Percentiles rank a stretch among this genome's conserved stretches.
phyloP scores from a whole-genome alignment of 139 green algal species.

The Tetraselmis striata region DNA sequence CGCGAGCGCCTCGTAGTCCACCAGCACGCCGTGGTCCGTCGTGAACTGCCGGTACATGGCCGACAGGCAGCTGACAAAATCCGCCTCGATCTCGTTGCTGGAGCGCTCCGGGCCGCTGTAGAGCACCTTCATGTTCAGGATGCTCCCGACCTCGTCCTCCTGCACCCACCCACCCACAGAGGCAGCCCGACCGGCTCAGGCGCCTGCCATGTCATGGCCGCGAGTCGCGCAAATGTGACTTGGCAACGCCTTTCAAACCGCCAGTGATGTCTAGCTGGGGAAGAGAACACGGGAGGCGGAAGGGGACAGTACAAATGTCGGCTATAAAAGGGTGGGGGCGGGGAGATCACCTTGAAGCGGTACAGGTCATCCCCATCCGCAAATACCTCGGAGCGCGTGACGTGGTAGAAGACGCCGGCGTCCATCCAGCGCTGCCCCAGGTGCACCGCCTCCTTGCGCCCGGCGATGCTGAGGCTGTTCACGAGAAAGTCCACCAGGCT shows the following conservation, averaged over 20 bases:
- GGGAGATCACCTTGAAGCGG: constrained; percentile 18
- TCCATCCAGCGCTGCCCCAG: constrained; percentile 28
- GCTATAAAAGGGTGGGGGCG: too few species aligned
- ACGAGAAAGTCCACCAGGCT: constrained; percentile 16
- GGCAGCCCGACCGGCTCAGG: too few species aligned
- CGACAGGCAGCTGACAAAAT: constrained; percentile 10
- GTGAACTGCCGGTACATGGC: constrained; percentile 14
- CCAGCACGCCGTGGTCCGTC: constrained; percentile 3
- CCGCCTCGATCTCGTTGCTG: neutral
- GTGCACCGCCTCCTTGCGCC: constrained; percentile 6
- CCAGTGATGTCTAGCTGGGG: too few species aligned
- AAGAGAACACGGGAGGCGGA: too few species aligned
- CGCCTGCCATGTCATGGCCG: too few species aligned
- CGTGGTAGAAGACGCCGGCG: constrained; percentile 27
- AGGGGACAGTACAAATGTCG: too few species aligned
- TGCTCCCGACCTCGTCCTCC: constrained; percentile 24
- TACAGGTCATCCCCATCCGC: constrained; percentile 16
- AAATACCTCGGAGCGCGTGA: constrained; percentile 16
- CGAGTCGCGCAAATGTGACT: too few species aligned
- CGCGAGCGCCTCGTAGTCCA: constrained; percentile 31
- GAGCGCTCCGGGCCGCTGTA: neutral
- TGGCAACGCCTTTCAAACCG: too few species aligned
- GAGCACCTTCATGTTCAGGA: constrained; percentile 28
- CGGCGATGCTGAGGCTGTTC: neutral
- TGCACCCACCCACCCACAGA: neutral